Conservation (phyloP, 768 basidiomycete genomes). For the Holtermannia corniformis region DNA sequence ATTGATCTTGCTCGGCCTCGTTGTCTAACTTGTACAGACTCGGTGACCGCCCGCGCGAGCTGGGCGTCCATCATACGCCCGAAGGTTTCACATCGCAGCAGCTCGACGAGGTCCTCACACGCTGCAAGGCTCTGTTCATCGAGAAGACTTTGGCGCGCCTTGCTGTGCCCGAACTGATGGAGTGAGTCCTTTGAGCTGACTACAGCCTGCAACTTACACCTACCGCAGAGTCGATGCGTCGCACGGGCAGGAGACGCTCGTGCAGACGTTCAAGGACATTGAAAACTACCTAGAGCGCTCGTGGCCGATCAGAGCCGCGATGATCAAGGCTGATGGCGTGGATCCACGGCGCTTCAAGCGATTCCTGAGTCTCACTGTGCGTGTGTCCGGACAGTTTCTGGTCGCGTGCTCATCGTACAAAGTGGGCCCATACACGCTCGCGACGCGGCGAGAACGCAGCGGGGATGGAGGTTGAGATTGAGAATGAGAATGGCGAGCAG, state of each 20-base stretch:
- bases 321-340: slow-evolving; percentile 26
- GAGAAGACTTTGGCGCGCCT: slow-evolving; percentile 35
- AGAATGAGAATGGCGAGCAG: slow-evolving; percentile 22
- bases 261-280: slow-evolving; percentile 27
- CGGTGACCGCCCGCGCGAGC: slow-evolving; percentile 29
- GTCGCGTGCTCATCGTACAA: not conserved
- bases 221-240: slow-evolving; percentile 28
- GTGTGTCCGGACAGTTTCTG: slow-evolving; percentile 3
- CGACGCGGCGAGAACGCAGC: slow-evolving; percentile 22
- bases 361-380: slow-evolving; percentile 28
- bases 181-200: slow-evolving; percentile 16
- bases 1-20: not conserved
- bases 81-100: slow-evolving; percentile 28
- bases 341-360: slow-evolving; percentile 31
- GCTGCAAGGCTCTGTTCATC: slow-evolving; percentile 33
- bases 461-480: slow-evolving; percentile 31
- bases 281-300: slow-evolving; percentile 24
- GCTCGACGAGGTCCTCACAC: slow-evolving; percentile 29
- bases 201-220: not conserved
- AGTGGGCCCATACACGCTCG: slow-evolving; percentile 33
- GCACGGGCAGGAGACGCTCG: slow-evolving; percentile 16
- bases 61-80: slow-evolving; percentile 36
- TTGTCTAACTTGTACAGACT: slow-evolving; percentile 17
- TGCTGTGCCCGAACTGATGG: slow-evolving; percentile 38
- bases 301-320: slow-evolving; percentile 32